Evolutionary conservation across 371 early-diverging fungal species (phyloP), one percentile per base, ranked within the genome.

Genomic region (Polyrhizophydium stewartii): DNA sequence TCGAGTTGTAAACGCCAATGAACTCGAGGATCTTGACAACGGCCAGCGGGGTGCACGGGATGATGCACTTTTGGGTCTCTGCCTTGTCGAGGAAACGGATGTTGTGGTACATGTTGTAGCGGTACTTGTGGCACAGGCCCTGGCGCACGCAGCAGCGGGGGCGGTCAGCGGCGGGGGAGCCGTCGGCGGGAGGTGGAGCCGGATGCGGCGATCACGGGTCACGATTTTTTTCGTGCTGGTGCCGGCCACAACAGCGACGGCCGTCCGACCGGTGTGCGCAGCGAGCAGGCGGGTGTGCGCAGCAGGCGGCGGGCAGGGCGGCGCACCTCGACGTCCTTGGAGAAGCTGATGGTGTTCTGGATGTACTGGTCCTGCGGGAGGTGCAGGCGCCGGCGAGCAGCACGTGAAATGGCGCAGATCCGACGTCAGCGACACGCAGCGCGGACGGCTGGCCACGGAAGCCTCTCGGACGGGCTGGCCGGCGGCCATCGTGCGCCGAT

Each of bases 31-130:
- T 87, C 85, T 96, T 96, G 71, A 97, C 89, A 55, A 92, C 72
- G 46, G 94, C 96, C 57, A 96, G 77, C 27, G 97, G 96, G 9
- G 96, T 97, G 81, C 96, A 97, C 9, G 96, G 96, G 53, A 96
- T 86, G 61, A 96, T 93, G 73, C 94, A 94, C 74, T 96, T 95
- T 71, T 88, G 87, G 13, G 85, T 87, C 66, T 89, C 71, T 19
- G 71, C 83, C 43, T 86, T 79, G 71, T 96, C 93, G 71, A 97
- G 79, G 74, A 73, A 94, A 28, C 96, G 89, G 59, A 94, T 83
- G 76, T 97, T 97, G 78, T 92, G 92, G 72, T 97, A 96, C 77
- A 94, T 89, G 76, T 93, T 94, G 75, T 91, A 90, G 43, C 90
- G 86, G 77, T 92, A 96, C 56, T 88, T 90, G 68, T 92, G 93